Conservation (phyloP, 371 early-diverging fungal genomes). For the Mucor piriformis region DNA sequence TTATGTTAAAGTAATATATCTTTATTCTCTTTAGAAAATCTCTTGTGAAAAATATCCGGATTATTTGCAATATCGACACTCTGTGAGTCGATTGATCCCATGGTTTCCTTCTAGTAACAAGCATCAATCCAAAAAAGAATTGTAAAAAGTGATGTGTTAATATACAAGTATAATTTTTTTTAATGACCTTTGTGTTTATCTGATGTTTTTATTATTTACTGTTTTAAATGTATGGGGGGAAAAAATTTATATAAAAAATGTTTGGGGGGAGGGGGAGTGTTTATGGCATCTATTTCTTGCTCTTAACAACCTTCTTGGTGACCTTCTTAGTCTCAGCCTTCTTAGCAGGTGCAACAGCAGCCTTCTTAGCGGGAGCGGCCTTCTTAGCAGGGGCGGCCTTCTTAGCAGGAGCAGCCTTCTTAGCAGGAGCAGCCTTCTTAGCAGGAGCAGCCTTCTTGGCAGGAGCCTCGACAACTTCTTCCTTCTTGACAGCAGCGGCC, state of each 20-base stretch:
- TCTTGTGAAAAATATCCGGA: constrained; percentile 71
- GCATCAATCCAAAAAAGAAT: constrained; percentile 7
- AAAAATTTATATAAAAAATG: background rate
- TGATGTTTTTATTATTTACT: constrained; percentile 12
- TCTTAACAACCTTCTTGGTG: constrained; percentile 14
- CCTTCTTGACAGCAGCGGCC: constrained; percentile 2
- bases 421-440: background rate
- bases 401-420: constrained; percentile 9
- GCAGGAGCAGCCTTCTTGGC: constrained; percentile 1
- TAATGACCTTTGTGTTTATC: background rate
- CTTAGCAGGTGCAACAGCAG: constrained; percentile 10
- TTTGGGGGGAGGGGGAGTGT: too few species aligned
- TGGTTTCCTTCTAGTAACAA: constrained; percentile 35
- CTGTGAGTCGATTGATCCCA: constrained; percentile 68
- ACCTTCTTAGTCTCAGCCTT: constrained; percentile 13
- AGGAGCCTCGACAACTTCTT: background rate
- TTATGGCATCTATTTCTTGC: constrained; percentile 11
- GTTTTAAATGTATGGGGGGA: background rate
- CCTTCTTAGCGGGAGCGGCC: background rate
- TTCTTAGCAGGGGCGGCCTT: background rate
- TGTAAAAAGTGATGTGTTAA: too few species aligned
- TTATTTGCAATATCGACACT: constrained; percentile 68
- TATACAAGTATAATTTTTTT: background rate
- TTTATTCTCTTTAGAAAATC: constrained; percentile 42
- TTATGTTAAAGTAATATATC: background rate